These are phyloP conservation scores for Neofusicoccum umdonicola DNA, from an alignment of 2,329 filamentous ascomycete genomes.

Conservation along the genomic window DNA sequence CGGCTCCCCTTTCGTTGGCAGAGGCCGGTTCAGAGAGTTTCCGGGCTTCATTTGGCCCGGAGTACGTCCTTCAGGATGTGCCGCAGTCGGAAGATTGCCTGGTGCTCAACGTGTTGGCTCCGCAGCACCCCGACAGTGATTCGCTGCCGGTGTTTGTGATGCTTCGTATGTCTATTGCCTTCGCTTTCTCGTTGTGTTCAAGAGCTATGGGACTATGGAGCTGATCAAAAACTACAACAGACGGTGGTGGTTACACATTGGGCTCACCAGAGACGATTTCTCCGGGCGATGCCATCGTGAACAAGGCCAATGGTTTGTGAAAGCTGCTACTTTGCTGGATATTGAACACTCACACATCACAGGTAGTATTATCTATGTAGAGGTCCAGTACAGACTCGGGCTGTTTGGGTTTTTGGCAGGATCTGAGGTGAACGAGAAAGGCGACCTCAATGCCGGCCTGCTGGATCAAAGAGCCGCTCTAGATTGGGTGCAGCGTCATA, in stretches of 20 bases:
- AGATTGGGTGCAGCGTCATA: slow-evolving; percentile 61
- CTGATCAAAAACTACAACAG: background rate
- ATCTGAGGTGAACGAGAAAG: slow-evolving; percentile 50
- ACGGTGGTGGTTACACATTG: slow-evolving; percentile 5
- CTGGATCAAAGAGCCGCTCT: slow-evolving; percentile 62
- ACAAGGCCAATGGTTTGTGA: slow-evolving; percentile 8
- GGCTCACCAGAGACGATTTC: background rate
- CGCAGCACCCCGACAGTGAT: slow-evolving; percentile 28
- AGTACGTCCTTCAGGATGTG: background rate
- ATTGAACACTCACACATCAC: slow-evolving; percentile 36
- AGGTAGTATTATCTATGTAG: slow-evolving; percentile 54
- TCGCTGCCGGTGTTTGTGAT: slow-evolving; percentile 31
- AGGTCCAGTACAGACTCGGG: slow-evolving; percentile 64
- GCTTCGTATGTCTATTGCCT: slow-evolving; percentile 26
- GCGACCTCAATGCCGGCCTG: slow-evolving; percentile 62
- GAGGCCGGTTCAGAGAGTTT: background rate
- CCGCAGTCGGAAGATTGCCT: slow-evolving; percentile 39
- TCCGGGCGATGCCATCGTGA: slow-evolving; percentile 5
- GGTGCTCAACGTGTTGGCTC: slow-evolving; percentile 41
- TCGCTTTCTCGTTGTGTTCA: background rate
- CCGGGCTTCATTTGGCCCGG: background rate
- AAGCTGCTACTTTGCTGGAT: too few relatives aligned
- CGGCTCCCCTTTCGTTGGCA: slow-evolving; percentile 17
- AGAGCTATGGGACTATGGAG: too few relatives aligned
- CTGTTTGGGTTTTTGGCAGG: slow-evolving; percentile 62